These are phyloP conservation scores for Ocimum tenuiflorum DNA, from an alignment of 257 asterid genomes.

Conservation along the genomic window DNA sequence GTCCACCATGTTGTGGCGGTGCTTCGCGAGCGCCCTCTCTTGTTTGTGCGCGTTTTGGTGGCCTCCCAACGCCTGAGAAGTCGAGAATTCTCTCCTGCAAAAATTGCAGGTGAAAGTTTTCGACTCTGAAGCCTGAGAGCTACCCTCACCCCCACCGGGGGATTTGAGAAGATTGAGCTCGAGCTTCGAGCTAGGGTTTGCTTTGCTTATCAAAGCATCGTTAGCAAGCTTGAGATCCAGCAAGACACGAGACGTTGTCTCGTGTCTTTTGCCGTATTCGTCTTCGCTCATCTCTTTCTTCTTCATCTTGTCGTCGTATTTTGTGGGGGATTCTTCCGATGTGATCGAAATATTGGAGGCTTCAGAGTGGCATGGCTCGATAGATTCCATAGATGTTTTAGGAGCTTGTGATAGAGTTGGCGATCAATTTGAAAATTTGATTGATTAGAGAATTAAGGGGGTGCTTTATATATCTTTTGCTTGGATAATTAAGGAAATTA, in stretches of 20 bases:
- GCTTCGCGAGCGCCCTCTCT: conserved; percentile 52
- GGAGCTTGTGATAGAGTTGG: too few species aligned
- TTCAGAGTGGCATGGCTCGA: conserved; percentile 35
- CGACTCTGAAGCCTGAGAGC: conserved; percentile 16
- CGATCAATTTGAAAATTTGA: conserved; percentile 2
- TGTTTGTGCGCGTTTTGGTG: conserved; percentile 78
- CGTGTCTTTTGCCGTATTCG: conserved; percentile 11
- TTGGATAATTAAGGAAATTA: conserved; percentile 21
- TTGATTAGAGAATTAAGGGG: neutral
- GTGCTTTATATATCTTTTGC: neutral
- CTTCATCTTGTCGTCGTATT: neutral
- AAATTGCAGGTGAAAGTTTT: conserved; percentile 46
- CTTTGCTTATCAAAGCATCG: conserved; percentile 9
- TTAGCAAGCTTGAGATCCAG: conserved; percentile 37
- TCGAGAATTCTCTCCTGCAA: conserved; percentile 57
- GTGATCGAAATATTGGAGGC: conserved; percentile 44
- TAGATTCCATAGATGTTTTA: neutral
- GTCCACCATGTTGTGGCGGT: conserved; percentile 34
- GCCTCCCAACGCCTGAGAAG: conserved; percentile 71
- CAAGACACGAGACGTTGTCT: conserved; percentile 4
- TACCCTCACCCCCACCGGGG: conserved; percentile 23
- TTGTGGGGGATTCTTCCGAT: conserved; percentile 27
- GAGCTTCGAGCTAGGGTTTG: conserved; percentile 20
- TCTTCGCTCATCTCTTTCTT: conserved; percentile 9
- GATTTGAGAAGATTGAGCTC: conserved; percentile 40